Evolutionary conservation across 2,329 filamentous ascomycete species (phyloP), one percentile per base, ranked within the genome.

Genomic region (Talaromyces amestolkiae): DNA sequence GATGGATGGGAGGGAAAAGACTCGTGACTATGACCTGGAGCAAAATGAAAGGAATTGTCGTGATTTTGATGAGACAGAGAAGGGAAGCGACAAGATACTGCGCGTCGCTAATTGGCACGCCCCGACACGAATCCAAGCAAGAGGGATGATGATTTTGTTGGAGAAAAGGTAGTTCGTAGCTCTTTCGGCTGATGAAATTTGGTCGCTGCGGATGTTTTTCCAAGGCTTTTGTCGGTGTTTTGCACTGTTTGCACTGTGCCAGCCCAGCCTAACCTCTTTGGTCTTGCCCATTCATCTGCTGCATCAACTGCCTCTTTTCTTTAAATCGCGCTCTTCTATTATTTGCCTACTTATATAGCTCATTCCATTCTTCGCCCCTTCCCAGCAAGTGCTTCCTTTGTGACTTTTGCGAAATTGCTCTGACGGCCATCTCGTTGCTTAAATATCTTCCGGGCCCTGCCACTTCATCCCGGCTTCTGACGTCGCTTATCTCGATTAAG

Each of bases 111-210:
- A 51, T 41, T 60, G 54, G 9, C 54, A 45, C 43, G 63, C 45
- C 43, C 56, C 37, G 41, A 58, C 45, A 61, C 43, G 53, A 66
- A 37, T 58, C 60, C 60, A 56, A 63, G 53, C 64, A 58, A 43
- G 45, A 51, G 37, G 53, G 37, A 24, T 41, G 41, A 37, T 58
- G 47, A 19, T 54, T 6, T 49, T 22, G 33, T 61, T 56, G 58
- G 49, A 27, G 24, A 39, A 49, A 41, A 65, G 43, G 43, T 65
- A 31, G 59, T 15, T 22, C 22, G 51, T 56, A 13, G n/a, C n/a
- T 22, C 56, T 43, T 61, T 58, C 43, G 49, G 60, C 43, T 58
- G 64, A 63, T 62, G 64, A 66, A 66, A 66, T 63, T 63, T 66
- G 59, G 64, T 66, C 60, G 60, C 41, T 65, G 37, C 47, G 39